phyloP scores from a whole-genome alignment of 129 eudicot species.

The Mikania micrantha region DNA sequence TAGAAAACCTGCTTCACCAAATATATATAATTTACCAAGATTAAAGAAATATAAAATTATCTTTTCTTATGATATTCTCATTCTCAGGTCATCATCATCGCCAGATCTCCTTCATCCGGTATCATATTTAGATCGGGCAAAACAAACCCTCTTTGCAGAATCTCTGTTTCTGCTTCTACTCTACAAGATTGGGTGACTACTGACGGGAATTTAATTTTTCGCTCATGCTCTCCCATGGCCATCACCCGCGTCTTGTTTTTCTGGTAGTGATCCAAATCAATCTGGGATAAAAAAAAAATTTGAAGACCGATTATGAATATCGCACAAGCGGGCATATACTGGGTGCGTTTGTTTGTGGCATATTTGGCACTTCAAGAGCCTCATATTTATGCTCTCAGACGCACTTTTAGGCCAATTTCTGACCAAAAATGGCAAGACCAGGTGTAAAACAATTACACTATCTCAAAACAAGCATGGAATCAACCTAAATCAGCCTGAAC shows the following conservation, averaged over 20 bases:
- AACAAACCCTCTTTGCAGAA: slow-evolving; percentile 25
- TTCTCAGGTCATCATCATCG: slow-evolving; percentile 19
- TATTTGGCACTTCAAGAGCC: too few species aligned
- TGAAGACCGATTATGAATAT: too few species aligned
- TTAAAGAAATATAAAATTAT: slow-evolving; percentile 2
- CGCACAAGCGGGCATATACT: too few species aligned
- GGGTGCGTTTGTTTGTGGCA: too few species aligned
- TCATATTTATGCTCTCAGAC: too few species aligned
- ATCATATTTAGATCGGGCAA: slow-evolving; percentile 63
- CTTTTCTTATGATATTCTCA: background rate
- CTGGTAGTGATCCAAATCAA: slow-evolving; percentile 19
- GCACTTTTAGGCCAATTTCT: too few species aligned
- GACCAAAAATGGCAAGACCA: too few species aligned
- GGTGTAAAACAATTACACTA: too few species aligned
- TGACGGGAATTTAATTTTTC: slow-evolving; percentile 9
- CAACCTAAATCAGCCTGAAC: too few species aligned
- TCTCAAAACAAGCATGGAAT: too few species aligned
- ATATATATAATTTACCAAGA: slow-evolving; percentile 4
- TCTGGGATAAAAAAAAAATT: slow-evolving; percentile 31
- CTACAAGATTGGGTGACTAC: background rate
- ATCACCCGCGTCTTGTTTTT: background rate
- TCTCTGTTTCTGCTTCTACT: slow-evolving; percentile 12
- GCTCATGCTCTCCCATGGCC: background rate
- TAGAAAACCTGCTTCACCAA: background rate
- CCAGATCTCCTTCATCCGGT: slow-evolving; percentile 37